phyloP scores from a whole-genome alignment of 192 early-diverging fungal species.

The Helicostylum pulchrum region DNA sequence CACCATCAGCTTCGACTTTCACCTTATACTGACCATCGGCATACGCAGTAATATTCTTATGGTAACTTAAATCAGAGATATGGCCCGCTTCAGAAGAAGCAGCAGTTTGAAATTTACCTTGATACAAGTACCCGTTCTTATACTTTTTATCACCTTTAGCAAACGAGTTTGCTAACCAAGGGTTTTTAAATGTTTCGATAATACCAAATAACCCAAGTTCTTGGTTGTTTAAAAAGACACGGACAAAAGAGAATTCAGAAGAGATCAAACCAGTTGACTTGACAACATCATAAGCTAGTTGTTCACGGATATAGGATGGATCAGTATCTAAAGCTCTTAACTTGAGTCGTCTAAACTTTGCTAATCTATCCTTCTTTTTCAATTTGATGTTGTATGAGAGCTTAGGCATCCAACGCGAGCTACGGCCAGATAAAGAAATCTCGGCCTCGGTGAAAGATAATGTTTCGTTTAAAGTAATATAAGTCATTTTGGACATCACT shows the following conservation, averaged over 20 bases:
- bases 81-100: background rate
- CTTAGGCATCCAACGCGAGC: conserved; percentile 22
- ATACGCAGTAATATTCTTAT: conserved; percentile 13
- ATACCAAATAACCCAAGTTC: conserved; percentile 42
- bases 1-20: conserved; percentile 12
- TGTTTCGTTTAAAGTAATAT: conserved; percentile 19
- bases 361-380: conserved; percentile 16
- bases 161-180: conserved; percentile 39
- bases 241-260: conserved; percentile 18
- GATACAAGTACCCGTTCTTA: conserved; percentile 23
- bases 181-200: conserved; percentile 42
- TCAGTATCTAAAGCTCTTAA: conserved; percentile 24
- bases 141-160: conserved; percentile 26
- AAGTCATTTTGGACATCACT: conserved; percentile 12
- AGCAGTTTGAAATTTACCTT: background rate
- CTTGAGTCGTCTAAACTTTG: conserved; percentile 17
- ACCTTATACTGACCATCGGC: conserved; percentile 11
- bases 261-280: conserved; percentile 13
- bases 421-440: conserved; percentile 24
- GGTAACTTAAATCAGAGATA: conserved; percentile 11
- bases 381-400: conserved; percentile 28
- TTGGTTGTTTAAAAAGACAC: conserved; percentile 38
- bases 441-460: conserved; percentile 2
- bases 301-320: conserved; percentile 33
- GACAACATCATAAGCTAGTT: conserved; percentile 23